Percentiles rank a stretch among this genome's conserved stretches.
Conservation (phyloP, 129 eudicot genomes). For the Flaveria bidentis region DNA sequence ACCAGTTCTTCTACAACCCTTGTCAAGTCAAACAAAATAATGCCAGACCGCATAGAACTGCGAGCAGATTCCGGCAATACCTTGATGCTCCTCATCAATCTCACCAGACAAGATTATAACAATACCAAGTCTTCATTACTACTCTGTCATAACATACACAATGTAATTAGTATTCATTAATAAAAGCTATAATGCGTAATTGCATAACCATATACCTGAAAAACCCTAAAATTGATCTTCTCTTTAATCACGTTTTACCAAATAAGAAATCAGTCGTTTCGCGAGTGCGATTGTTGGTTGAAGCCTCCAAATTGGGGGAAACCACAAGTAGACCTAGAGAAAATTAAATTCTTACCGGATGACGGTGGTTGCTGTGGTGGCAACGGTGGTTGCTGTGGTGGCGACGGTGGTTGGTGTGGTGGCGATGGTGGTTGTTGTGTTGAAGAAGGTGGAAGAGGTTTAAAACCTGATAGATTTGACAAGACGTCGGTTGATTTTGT, state of each 20-base stretch:
- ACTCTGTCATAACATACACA: background rate
- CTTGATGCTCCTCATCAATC: slow-evolving; percentile 62
- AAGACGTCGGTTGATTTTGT: slow-evolving; percentile 4
- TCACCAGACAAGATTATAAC: background rate
- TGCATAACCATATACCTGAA: background rate
- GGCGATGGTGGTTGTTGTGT: background rate
- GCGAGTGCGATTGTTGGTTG: background rate
- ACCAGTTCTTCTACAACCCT: slow-evolving; percentile 92
- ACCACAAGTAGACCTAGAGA: slow-evolving; percentile 3
- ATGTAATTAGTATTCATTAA: background rate
- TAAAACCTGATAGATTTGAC: slow-evolving; percentile 15
- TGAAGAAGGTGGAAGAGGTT: slow-evolving; percentile 16
- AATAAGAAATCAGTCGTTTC: background rate
- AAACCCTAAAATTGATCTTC: slow-evolving; percentile 18
- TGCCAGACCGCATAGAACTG: slow-evolving; percentile 76
- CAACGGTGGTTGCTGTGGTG: background rate
- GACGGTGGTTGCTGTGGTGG: background rate
- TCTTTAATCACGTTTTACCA: background rate
- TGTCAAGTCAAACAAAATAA: slow-evolving; percentile 60
- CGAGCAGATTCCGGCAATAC: slow-evolving; percentile 67
- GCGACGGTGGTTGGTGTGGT: slow-evolving; percentile 1
- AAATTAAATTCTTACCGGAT: background rate
- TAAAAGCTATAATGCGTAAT: background rate
- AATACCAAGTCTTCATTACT: background rate
- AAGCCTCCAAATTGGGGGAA: background rate